Evolutionary conservation across 73 alveolate species (phyloP).

Genomic region (Loxodes magnus): DNA sequence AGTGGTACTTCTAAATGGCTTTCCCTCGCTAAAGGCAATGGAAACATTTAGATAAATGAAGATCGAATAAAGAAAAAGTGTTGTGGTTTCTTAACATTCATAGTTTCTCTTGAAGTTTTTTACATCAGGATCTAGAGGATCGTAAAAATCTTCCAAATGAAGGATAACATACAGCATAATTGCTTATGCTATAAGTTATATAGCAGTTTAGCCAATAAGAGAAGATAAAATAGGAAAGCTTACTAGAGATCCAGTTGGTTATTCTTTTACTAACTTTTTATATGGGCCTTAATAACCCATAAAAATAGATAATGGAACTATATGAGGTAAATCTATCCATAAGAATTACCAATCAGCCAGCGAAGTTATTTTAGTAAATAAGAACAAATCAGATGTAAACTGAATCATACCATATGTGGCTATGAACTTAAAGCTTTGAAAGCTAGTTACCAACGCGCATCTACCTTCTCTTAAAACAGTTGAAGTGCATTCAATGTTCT

Average conservation of each 20-base stretch:
- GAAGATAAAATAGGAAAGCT: constrained; percentile 74
- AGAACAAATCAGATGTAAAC: constrained; percentile 62
- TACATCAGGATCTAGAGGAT: no score
- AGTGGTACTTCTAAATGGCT: constrained; percentile 4
- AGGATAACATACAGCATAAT: constrained; percentile 15
- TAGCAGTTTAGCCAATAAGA: constrained; percentile 48
- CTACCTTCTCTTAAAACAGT: constrained; percentile 84
- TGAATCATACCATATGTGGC: constrained; percentile 86
- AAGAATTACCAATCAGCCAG: constrained; percentile 72
- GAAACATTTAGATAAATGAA: not conserved
- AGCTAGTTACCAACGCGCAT: constrained; percentile 72
- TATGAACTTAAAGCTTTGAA: constrained; percentile 88
- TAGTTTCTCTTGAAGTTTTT: not conserved
- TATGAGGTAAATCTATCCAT: constrained; percentile 58
- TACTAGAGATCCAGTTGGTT: constrained; percentile 74
- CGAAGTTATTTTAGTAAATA: constrained; percentile 48
- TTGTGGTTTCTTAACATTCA: not conserved
- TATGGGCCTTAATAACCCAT: constrained; percentile 92
- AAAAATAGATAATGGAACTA: constrained; percentile 77
- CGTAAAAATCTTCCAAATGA: constrained; percentile 6
- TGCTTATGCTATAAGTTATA: constrained; percentile 17
- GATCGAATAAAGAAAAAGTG: not conserved
- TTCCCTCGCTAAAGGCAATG: constrained; percentile 2
- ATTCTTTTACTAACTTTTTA: constrained; percentile 54
- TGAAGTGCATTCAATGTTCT: constrained; percentile 76